phyloP scores from a whole-genome alignment of 345 rosid genomes.

The Bretschneidera sinensis region DNA sequence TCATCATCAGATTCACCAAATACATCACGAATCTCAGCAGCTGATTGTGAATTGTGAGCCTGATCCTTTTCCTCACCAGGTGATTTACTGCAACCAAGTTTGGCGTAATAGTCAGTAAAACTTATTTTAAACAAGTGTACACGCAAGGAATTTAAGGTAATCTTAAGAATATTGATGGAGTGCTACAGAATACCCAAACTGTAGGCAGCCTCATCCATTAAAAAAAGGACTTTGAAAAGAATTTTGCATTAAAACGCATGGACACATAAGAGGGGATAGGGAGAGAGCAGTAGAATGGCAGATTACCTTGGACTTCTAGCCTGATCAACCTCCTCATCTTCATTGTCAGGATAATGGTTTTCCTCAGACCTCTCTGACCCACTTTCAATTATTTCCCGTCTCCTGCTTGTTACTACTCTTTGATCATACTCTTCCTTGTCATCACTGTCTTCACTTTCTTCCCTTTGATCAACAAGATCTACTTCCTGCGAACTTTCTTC shows the following conservation, averaged over 20 bases:
- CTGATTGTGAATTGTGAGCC: constrained; percentile 48
- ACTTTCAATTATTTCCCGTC: constrained; percentile 68
- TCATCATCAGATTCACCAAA: constrained; percentile 98
- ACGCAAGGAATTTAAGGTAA: constrained; percentile 11
- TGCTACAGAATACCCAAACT: background rate
- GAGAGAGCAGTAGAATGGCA: constrained; percentile 1
- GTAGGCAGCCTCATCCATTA: background rate
- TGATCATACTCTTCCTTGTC: constrained; percentile 65
- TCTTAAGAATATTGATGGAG: constrained; percentile 5
- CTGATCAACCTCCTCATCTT: constrained; percentile 90
- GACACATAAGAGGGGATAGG: background rate
- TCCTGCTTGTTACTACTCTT: constrained; percentile 54
- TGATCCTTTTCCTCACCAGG: constrained; percentile 68
- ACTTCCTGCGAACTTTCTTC: constrained; percentile 77
- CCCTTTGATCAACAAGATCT: constrained; percentile 56
- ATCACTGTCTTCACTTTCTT: constrained; percentile 73
- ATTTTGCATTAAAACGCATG: background rate
- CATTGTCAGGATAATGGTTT: constrained; percentile 58
- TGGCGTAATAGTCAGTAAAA: constrained; percentile 4
- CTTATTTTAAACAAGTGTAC: constrained; percentile 15
- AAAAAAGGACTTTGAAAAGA: too few species aligned
- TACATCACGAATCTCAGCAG: constrained; percentile 92
- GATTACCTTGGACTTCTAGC: constrained; percentile 62
- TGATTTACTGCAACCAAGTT: constrained; percentile 42
- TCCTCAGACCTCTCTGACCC: constrained; percentile 86